Evolutionary conservation across 768 basidiomycete species (phyloP), one percentile per base, ranked within the genome.

Genomic region (Boletus reticuloceps): DNA sequence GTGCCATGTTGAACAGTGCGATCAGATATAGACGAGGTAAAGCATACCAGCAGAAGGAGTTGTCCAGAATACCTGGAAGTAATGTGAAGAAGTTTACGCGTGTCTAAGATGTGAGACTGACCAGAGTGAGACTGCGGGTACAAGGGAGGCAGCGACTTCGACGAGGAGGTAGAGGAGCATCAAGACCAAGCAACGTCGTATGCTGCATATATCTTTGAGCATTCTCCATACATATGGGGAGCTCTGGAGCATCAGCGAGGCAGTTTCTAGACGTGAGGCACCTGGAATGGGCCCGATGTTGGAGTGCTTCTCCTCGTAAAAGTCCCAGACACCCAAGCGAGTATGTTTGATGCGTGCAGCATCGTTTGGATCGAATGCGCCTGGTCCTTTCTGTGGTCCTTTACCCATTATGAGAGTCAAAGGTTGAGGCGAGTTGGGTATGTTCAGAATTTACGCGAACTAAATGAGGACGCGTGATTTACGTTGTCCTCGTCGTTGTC

Each of bases 291-390:
- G 66, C 22, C 22, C 22, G 32, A 81, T 61, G 41, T 74, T 67
- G 29, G 77, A 65, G 14, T 71, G 69, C 19, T 71, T 73, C 60
- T 89, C 82, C 61, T 88, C 83, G 66, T 90, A 91, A 29, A 89
- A 69, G 60, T 90, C 87, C 89, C 89, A 91, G 40, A 89, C 82
- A 40, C 89, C 89, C 39, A 89, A 55, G 25, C 72, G 76, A 12
- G 79, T 81, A 58, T 88, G 86, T 52, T 82, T 81, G 58, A 90
- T 79, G 53, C 64, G 66, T 2, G 56, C 50, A 4, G 60, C 41
- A 64, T 79, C 75, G 3, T 71, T 54, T 20, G 77, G 74, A 57
- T 80, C 59, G 58, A 78, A 79, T 1, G 47, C 64, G 54, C 57
- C 70, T 13, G 27, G 20, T 36, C 59, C 54, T 14, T 38, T 54